These are phyloP conservation scores for Tagetes erecta DNA, from an alignment of 129 eudicot genomes.

Conservation along the genomic window DNA sequence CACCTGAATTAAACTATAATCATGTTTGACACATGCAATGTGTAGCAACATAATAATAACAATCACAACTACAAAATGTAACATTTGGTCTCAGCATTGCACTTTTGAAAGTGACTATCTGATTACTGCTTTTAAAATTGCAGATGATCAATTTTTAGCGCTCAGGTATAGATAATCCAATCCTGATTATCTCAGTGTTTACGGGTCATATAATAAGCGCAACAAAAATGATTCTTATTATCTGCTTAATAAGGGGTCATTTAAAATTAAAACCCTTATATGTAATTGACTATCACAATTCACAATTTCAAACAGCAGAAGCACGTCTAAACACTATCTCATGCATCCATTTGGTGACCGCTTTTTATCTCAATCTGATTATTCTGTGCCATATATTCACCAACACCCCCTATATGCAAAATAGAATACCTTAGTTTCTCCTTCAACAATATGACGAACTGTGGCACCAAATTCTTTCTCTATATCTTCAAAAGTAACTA, in stretches of 20 bases:
- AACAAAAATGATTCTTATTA: not conserved
- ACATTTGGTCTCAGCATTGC: not conserved
- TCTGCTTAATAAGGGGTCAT: not conserved
- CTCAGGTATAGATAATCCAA: not conserved
- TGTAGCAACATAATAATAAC: slow-evolving; percentile 3
- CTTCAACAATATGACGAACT: slow-evolving; percentile 96
- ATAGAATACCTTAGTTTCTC: slow-evolving; percentile 88
- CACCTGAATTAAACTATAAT: slow-evolving; percentile 53
- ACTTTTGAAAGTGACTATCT: not conserved
- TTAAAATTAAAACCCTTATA: not conserved
- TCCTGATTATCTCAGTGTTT: not conserved
- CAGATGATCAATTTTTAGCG: not conserved
- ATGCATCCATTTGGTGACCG: not conserved
- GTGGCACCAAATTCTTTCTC: slow-evolving; percentile 85
- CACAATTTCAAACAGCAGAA: not conserved
- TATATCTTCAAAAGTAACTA: slow-evolving; percentile 89
- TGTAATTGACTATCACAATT: not conserved
- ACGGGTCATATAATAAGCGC: not conserved
- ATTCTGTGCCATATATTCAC: not conserved
- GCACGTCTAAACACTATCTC: not conserved
- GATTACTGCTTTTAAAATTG: not conserved
- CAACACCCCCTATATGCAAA: slow-evolving; percentile 13
- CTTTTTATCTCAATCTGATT: not conserved
- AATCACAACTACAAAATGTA: not conserved
- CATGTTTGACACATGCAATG: slow-evolving; percentile 19